phyloP scores from a whole-genome alignment of 2,329 filamentous ascomycete species.

The Penicillium sp. region DNA sequence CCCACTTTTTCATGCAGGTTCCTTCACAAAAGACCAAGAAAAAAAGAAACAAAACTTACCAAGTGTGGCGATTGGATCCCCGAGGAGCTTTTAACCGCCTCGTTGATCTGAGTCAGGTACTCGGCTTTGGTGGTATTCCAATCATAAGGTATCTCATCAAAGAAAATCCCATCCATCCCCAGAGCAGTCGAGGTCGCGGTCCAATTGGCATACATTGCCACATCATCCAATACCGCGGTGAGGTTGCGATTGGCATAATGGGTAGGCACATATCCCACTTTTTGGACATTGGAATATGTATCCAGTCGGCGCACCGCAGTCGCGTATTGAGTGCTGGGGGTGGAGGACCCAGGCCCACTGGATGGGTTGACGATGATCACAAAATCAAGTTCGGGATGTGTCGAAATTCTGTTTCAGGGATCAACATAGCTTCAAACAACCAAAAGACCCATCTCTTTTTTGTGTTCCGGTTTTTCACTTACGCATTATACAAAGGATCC shows the following conservation, averaged over 20 bases:
- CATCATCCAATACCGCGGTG: neutral
- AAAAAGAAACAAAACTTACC: neutral
- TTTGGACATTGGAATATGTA: slow-evolving; percentile 1
- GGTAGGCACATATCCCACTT: slow-evolving; percentile 1
- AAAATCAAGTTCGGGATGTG: neutral
- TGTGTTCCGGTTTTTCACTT: neutral
- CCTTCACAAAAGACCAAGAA: neutral
- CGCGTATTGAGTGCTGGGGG: neutral
- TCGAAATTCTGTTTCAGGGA: neutral
- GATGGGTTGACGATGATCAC: slow-evolving; percentile 2
- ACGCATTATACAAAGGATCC: slow-evolving; percentile 2
- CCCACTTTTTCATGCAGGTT: neutral
- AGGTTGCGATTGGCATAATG: neutral
- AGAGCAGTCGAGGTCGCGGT: neutral
- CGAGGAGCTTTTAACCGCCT: neutral
- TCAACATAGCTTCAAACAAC: neutral
- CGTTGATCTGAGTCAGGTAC: slow-evolving; percentile 1
- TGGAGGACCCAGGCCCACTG: slow-evolving; percentile 1
- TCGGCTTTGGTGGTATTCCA: neutral
- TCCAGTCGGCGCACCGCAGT: neutral
- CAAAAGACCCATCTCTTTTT: neutral
- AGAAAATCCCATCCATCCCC: slow-evolving; percentile 3
- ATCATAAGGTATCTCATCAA: slow-evolving; percentile 1
- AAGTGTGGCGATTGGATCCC: neutral
- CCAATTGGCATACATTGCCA: slow-evolving; percentile 2